Evolutionary conservation across 2,329 filamentous ascomycete species (phyloP).

Genomic region (Neocatenulostroma microsporum): DNA sequence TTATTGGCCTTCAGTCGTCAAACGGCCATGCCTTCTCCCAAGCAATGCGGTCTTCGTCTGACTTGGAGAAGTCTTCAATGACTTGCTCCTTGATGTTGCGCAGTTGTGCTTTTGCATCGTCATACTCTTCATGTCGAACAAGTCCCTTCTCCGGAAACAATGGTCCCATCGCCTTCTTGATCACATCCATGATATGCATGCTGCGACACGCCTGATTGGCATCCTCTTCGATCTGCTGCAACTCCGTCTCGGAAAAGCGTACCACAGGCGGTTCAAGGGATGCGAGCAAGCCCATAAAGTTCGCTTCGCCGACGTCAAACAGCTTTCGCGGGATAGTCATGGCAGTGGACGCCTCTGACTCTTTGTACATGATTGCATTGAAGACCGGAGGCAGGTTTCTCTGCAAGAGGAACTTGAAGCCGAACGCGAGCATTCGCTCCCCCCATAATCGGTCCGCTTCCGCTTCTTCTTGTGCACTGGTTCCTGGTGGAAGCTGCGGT

Average conservation of each 20-base stretch:
- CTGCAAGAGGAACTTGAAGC: not conserved
- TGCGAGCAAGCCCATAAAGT: not conserved
- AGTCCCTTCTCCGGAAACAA: constrained; percentile 6
- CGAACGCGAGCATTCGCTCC: not conserved
- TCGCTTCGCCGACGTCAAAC: not conserved
- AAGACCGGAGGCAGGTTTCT: not conserved
- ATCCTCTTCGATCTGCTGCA: constrained; percentile 12
- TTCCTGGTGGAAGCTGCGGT: not conserved
- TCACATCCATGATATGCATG: constrained; percentile 3
- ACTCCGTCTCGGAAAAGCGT: not conserved
- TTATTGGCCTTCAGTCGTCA: constrained; percentile 8
- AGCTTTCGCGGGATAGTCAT: not conserved
- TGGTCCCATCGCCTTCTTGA: not conserved
- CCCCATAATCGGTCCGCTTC: not conserved
- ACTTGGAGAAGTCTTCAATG: not conserved
- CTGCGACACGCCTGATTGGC: not conserved
- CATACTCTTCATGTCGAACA: constrained; percentile 4
- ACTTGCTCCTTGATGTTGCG: constrained; percentile 5
- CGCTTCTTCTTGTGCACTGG: not conserved
- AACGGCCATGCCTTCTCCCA: constrained; percentile 8
- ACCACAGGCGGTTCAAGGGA: not conserved
- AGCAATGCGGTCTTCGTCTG: constrained; percentile 1
- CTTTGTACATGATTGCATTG: not conserved
- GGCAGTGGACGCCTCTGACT: not conserved
- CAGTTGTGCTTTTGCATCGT: constrained; percentile 5